Conservation (phyloP, 495 filamentous ascomycete genomes). For the Xylaria grammica region DNA sequence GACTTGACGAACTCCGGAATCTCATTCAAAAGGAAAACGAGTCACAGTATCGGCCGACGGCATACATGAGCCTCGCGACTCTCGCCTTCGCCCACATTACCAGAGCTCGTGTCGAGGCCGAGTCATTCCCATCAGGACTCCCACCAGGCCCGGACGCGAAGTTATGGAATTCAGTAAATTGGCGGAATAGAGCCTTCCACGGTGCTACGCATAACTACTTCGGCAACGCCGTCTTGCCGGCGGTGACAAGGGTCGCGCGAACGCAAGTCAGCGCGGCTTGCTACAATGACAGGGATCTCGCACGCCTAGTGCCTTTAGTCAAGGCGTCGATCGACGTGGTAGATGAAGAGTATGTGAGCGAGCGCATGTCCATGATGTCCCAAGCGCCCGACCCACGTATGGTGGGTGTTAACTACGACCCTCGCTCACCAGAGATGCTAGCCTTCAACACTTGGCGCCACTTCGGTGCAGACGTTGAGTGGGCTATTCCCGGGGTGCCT, state of each 20-base stretch:
- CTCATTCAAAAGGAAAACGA: conserved; percentile 27
- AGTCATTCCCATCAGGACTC: conserved; percentile 29
- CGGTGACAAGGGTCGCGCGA: conserved; percentile 30
- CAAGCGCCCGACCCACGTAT: conserved; percentile 40
- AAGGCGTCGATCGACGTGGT: conserved; percentile 37
- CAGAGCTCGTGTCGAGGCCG: conserved; percentile 29
- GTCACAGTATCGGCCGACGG: conserved; percentile 30
- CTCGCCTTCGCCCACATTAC: conserved; percentile 40
- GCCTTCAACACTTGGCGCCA: conserved; percentile 45
- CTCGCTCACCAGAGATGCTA: conserved; percentile 36
- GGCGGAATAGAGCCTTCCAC: conserved; percentile 37
- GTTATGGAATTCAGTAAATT: conserved; percentile 42
- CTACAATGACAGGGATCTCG: conserved; percentile 29
- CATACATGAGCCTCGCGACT: conserved; percentile 39
- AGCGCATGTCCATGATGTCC: conserved; percentile 36
- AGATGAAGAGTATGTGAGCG: conserved; percentile 38
- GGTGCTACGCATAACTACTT: conserved; percentile 40
- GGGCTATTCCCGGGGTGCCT: conserved; percentile 40
- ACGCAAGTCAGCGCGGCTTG: conserved; percentile 26
- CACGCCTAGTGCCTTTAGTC: conserved; percentile 29
- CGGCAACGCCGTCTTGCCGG: conserved; percentile 38
- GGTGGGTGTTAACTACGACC: conserved; percentile 41
- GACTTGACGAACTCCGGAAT: conserved; percentile 33
- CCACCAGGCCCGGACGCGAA: conserved; percentile 27
- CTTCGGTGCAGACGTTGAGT: conserved; percentile 41